phyloP scores from a whole-genome alignment of 148 eudicot species.

The Agrostemma githago region DNA sequence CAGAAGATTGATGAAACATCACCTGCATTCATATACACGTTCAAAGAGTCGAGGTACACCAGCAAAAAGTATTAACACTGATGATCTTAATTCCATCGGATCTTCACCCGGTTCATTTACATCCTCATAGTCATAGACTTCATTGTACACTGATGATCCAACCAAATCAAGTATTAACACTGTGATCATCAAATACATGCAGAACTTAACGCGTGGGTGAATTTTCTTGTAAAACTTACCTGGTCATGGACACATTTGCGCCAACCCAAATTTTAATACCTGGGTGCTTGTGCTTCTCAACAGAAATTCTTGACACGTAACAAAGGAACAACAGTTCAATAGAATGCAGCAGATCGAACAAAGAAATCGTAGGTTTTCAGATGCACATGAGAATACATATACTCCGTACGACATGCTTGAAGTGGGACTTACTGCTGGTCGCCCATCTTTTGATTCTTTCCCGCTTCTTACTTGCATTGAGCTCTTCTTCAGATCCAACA shows the following conservation, averaged over 20 bases:
- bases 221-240: constrained; percentile 32
- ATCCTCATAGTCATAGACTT: constrained; percentile 78
- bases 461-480: constrained; percentile 65
- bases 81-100: constrained; percentile 78
- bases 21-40: constrained; percentile 80
- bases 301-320: constrained; percentile 43
- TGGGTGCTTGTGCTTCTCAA: constrained; percentile 63
- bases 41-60: constrained; percentile 92
- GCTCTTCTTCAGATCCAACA: constrained; percentile 42
- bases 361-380: no score
- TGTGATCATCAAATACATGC: background rate
- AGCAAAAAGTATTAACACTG: constrained; percentile 91
- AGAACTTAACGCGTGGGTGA: no score
- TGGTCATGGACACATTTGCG: constrained; percentile 58
- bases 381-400: no score
- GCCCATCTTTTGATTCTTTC: constrained; percentile 54
- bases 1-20: background rate
- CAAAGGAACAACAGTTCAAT: background rate
- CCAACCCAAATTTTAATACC: constrained; percentile 86
- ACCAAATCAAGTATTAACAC: background rate
- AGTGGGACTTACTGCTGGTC: constrained; percentile 75
- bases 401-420: constrained; percentile 40
- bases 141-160: constrained; percentile 54
- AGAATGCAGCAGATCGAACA: background rate
- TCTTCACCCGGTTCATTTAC: constrained; percentile 73